These are phyloP conservation scores for Stramenopiles sp. DNA, from an alignment of 352 stramenopile genomes.

Conservation along the genomic window DNA sequence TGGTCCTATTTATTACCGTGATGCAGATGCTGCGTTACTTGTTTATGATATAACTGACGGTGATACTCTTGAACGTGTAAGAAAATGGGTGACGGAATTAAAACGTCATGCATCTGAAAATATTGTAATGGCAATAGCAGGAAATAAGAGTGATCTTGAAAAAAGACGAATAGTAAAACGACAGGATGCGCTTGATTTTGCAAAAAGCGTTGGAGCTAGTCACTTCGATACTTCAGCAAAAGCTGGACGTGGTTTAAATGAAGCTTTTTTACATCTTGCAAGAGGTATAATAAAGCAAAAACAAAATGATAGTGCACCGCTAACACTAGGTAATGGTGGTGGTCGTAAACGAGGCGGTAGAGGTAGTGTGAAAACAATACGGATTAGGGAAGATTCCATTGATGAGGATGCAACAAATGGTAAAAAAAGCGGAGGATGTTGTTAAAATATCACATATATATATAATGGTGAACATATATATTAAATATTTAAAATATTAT, in stretches of 20 bases:
- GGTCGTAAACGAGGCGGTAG: background rate
- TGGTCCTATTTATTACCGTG: conserved; percentile 29
- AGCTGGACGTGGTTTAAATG: conserved; percentile 63
- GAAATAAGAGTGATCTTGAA: conserved; percentile 73
- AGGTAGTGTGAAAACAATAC: background rate
- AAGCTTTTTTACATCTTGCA: conserved; percentile 64
- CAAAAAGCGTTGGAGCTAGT: conserved; percentile 50
- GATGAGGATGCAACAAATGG: background rate
- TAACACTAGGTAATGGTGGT: background rate
- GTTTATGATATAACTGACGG: conserved; percentile 69
- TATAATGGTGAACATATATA: background rate
- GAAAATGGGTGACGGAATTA: conserved; percentile 78
- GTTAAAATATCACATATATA: background rate
- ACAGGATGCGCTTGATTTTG: conserved; percentile 52
- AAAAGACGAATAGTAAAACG: conserved; percentile 57
- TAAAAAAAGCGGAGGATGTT: background rate
- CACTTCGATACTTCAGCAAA: conserved; percentile 74
- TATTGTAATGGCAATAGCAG: conserved; percentile 68
- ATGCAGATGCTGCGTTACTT: conserved; percentile 45
- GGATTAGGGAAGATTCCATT: conserved; percentile 8
- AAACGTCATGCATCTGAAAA: conserved; percentile 69
- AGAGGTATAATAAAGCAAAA: conserved; percentile 39
- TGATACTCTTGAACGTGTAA: conserved; percentile 62
- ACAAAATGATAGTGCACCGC: background rate
- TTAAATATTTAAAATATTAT: no score